Percentiles rank a stretch among this genome's conserved stretches.
Evolutionary conservation across 2,329 filamentous ascomycete species (phyloP).

Genomic region (Chrysosporium queenslandicum): DNA sequence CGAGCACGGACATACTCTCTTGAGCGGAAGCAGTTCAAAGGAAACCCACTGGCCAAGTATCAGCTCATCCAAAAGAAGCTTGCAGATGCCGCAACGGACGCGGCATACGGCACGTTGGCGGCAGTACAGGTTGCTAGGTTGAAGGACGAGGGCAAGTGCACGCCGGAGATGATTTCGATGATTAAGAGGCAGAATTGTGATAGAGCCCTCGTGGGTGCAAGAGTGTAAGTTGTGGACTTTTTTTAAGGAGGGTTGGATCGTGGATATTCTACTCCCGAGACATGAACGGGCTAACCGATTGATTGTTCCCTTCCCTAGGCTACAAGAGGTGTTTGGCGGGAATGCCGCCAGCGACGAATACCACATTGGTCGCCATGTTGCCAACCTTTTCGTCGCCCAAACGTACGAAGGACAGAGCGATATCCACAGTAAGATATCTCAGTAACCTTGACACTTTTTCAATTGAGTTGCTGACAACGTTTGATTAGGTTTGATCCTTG

Average conservation of each 20-base stretch:
- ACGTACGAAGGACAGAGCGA: constrained; percentile 98
- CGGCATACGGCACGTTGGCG: constrained; percentile 80
- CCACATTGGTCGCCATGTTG: constrained; percentile 83
- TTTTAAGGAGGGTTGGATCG: too few relatives aligned
- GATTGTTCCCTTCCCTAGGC: constrained; percentile 29
- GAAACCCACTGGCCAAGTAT: constrained; percentile 88
- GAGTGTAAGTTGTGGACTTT: constrained; percentile 43
- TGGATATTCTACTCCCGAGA: too few relatives aligned
- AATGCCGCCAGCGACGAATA: constrained; percentile 99
- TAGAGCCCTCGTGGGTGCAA: constrained; percentile 66
- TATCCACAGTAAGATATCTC: constrained; percentile 67
- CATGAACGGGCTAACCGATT: neutral
- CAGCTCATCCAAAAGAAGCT: constrained; percentile 98
- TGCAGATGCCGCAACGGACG: constrained; percentile 82
- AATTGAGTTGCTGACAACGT: neutral
- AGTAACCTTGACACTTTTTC: neutral
- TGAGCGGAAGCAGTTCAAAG: constrained; percentile 91
- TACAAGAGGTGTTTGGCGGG: constrained; percentile 94
- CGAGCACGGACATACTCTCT: constrained; percentile 78
- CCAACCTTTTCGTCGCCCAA: constrained; percentile 93
- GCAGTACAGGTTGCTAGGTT: constrained; percentile 82
- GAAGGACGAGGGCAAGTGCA: constrained; percentile 79
- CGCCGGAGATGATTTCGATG: constrained; percentile 94
- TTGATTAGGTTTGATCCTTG: constrained; percentile 53
- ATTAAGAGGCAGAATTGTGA: constrained; percentile 98